These are phyloP conservation scores for Clathrospora elynae DNA, from an alignment of 2,329 filamentous ascomycete species.

Conservation along the genomic window DNA sequence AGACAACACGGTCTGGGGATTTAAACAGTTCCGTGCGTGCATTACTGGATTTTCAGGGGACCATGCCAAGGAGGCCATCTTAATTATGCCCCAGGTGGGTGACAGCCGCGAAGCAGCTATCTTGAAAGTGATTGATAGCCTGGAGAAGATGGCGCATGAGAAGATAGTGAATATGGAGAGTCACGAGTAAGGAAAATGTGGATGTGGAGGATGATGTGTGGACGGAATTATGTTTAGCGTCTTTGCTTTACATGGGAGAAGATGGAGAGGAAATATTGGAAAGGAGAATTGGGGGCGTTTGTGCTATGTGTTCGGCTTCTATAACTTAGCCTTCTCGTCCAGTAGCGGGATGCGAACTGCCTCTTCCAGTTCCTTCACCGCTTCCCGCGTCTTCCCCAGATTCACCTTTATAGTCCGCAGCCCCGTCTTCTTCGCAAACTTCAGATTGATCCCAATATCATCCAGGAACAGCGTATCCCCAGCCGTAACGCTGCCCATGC, in stretches of 20 bases:
- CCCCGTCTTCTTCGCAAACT: constrained; percentile 73
- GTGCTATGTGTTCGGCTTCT: background rate
- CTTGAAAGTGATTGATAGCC: background rate
- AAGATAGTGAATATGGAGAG: background rate
- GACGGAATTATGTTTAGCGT: too few species aligned
- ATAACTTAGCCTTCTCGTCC: constrained; percentile 49
- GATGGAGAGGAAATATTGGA: background rate
- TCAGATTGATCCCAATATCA: constrained; percentile 92
- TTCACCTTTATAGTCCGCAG: constrained; percentile 85
- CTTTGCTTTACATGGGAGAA: background rate
- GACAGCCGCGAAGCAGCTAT: background rate
- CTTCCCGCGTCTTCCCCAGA: constrained; percentile 76
- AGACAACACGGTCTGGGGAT: background rate
- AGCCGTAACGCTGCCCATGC: constrained; percentile 59
- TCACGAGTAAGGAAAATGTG: background rate
- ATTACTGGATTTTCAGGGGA: background rate
- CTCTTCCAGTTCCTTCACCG: constrained; percentile 79
- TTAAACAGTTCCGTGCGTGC: background rate
- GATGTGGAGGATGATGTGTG: too few species aligned
- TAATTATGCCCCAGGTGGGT: background rate
- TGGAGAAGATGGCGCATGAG: background rate
- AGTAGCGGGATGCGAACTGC: constrained; percentile 71
- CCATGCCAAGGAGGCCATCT: background rate
- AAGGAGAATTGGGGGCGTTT: background rate
- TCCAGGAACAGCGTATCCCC: constrained; percentile 84